Evolutionary conservation across 305 asterid genomes (phyloP), one percentile per base, ranked within the genome.

Genomic region (Coffea humblotiana): DNA sequence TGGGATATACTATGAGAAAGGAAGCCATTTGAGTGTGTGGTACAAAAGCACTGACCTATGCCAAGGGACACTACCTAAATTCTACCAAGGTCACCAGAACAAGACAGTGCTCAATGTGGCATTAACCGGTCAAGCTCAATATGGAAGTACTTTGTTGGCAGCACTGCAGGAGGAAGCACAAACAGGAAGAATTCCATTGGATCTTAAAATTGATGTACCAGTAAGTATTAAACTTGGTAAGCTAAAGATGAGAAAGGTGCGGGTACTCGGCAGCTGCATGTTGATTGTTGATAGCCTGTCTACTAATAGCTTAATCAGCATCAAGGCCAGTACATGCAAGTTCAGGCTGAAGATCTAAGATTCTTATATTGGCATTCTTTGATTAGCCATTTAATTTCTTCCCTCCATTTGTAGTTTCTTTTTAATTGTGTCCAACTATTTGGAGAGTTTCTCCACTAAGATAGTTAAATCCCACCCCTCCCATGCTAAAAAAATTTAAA

Each of bases 121-220:
- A 71, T 80, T 95, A 63, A 83, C 89, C 0, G 97, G 99, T 35
- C 92, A 88, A 84, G 85, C 91, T 56, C 95, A 89, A 45, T 91
- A 92, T 6, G 98, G 97, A 72, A 84, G 83, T 54, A 90, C 94
- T 25, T 84, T 93, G 85, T 78, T 95, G 80, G 83, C 90, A 54
- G 99, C 99, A 58, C 54, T 95, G 88, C 97, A 92, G 79, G 98
- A 91, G 87, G 88, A 90, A 85, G 94, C 92, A 82, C 97, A 92
- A 88, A 91, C 90, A 37, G 97, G 97, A 84, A 89, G 86, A 78
- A 88, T 95, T 16, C 98, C 97, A 0, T 83, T 93, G 82, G 94
- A 95, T 90, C 93, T 93, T 69, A 95, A 87, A 83, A 89, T 95
- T 81, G 85, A 90, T 63, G 97, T 92, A 58, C 98, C 99, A 0